Base-by-base conservation (phyloP, 1,139 yeast species). In the Taphrina pruni region DNA sequence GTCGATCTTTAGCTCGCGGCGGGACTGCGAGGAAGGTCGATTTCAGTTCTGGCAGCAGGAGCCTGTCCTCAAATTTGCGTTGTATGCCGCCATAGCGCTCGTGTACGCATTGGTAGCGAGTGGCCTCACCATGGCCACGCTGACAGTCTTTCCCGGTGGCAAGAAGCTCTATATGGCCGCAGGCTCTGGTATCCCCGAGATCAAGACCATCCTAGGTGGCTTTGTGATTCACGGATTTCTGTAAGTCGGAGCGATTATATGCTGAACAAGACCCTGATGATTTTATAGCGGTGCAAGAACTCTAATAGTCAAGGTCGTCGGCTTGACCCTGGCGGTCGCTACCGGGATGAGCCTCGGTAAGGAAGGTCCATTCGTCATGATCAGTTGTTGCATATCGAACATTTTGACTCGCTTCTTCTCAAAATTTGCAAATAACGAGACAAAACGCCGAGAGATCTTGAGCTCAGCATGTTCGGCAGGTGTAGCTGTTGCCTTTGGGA, bases 401-500 rank as follows among this genome's bases (percentile, higher is more conserved):
- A 81, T 87, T 52, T 76, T 84, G 7, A 80, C 87, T 57, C 79
- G 89, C 58, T 74, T 83, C 50, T 86, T 86, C 73, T 80, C 83
- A 1, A 83, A 81, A 73, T 84, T 84, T 70, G 77, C 82, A 70
- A 76, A 80, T 12, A 86, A 86, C 73, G 88, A 86, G 67, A 78
- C 85, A 35, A 81, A 85, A 72, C 81, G 86, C 70, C 82, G 88
- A 71, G 88, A 86, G 74, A 82, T 87, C 1, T 76, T 87, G 54
- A 83, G 88, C 6, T 89, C 90, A 0, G 84, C 88, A 14, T 87
- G 89, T 1, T 83, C 86, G 66, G 88, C 89, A 11, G 90, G 90
- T 6, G 89, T 87, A 9, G 88, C 90, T 4, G 81, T 87, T 36
- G 89, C 90, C 0, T 87, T 87, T 78, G 90, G 90, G 0, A 83